Conservation (phyloP, 73 alveolate genomes). For the Diophrys appendiculata region DNA sequence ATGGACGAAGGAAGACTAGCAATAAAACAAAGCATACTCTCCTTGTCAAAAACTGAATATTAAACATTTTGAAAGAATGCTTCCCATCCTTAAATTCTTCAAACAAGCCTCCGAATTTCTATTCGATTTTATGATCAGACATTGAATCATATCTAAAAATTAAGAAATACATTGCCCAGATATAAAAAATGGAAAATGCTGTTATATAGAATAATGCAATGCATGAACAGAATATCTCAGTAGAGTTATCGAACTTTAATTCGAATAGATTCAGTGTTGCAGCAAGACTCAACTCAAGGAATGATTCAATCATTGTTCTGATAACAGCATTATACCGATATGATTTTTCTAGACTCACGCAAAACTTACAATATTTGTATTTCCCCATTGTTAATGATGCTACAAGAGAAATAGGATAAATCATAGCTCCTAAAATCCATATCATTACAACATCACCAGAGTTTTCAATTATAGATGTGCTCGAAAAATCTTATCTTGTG, state of each 20-base stretch:
- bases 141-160: not conserved
- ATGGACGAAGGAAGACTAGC: not conserved
- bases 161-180: not conserved
- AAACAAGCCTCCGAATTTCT: not conserved
- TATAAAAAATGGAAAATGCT: not conserved
- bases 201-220: not conserved
- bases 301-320: not conserved
- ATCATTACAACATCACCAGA: not conserved
- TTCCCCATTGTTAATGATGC: not conserved
- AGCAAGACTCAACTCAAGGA: not conserved
- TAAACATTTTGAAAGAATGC: not conserved
- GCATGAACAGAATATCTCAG: not conserved
- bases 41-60: not conserved
- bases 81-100: not conserved
- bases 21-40: not conserved
- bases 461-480: not conserved
- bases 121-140: not conserved
- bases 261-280: not conserved
- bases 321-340: not conserved
- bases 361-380: not conserved
- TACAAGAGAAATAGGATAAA: not conserved
- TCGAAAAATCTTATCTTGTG: no score
- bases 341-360: not conserved
- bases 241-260: not conserved
- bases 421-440: not conserved